phyloP scores from a whole-genome alignment of 164 flowering plant species.

The Macadamia tetraphylla region DNA sequence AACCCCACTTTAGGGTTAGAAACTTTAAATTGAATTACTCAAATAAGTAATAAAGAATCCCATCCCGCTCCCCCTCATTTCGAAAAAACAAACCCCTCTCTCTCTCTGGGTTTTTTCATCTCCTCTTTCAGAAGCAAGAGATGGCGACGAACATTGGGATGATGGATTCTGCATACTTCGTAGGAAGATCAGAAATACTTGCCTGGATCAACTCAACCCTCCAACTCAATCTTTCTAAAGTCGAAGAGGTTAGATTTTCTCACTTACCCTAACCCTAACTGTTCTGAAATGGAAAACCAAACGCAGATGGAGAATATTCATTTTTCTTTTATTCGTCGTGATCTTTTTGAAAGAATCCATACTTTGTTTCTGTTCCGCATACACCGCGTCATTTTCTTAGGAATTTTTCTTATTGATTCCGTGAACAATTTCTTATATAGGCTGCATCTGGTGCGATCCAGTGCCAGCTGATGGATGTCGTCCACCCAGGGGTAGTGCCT shows the following conservation, averaged over 20 bases:
- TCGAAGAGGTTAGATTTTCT: slow-evolving; percentile 67
- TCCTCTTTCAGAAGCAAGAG: neutral
- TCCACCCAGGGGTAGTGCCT: slow-evolving; percentile 87
- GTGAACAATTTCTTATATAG: slow-evolving; percentile 25
- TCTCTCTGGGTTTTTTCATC: neutral
- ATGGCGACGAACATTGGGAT: slow-evolving; percentile 92
- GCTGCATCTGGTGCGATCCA: slow-evolving; percentile 93
- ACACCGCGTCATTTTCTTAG: too few species aligned
- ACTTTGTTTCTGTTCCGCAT: too few species aligned
- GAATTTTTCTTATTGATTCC: neutral
- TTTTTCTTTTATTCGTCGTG: neutral
- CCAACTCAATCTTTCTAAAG: slow-evolving; percentile 88
- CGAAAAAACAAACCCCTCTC: neutral
- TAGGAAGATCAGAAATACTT: slow-evolving; percentile 90
- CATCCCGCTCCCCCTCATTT: slow-evolving; percentile 5
- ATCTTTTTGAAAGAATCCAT: neutral
- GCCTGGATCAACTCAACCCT: slow-evolving; percentile 96
- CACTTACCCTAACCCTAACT: neutral
- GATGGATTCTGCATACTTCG: slow-evolving; percentile 96
- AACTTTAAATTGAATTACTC: too few species aligned
- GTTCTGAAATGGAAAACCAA: neutral
- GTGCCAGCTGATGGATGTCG: slow-evolving; percentile 93
- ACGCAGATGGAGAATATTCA: neutral
- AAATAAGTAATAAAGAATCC: neutral
- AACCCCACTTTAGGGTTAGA: too few species aligned